phyloP scores from a whole-genome alignment of 176 grass and related monocot genomes.

The Raddia guianensis region DNA sequence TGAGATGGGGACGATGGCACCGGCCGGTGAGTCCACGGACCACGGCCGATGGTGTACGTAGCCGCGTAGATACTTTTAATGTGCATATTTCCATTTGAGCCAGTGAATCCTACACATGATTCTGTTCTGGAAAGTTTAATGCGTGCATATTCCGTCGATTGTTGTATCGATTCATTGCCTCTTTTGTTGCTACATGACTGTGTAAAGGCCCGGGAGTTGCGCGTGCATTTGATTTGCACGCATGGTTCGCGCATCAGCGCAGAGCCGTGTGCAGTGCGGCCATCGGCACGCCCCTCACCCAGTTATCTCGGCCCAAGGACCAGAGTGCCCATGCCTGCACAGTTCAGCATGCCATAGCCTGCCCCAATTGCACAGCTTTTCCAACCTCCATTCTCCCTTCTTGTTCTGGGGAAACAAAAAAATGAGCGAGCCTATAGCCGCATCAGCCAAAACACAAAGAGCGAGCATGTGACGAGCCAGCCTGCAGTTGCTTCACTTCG shows the following conservation, averaged over 20 bases:
- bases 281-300: no score
- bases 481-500: background rate
- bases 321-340: background rate
- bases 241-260: background rate
- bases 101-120: background rate
- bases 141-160: background rate
- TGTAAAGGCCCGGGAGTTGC: background rate
- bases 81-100: background rate
- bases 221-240: background rate
- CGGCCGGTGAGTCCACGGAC: background rate
- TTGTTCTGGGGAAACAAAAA: background rate
- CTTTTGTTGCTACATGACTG: background rate
- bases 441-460: background rate
- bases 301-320: background rate
- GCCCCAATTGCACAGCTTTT: background rate
- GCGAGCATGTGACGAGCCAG: background rate
- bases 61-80: background rate
- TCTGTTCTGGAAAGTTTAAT: background rate
- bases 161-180: background rate
- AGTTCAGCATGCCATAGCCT: background rate
- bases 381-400: background rate
- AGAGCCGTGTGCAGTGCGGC: background rate
- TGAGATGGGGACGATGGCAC: background rate
- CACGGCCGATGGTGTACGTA: no score
- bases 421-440: background rate